Percentiles rank a stretch among this genome's conserved stretches.
These are phyloP conservation scores for Chalaropsis thielavioides DNA, from an alignment of 2,329 filamentous ascomycete species.

Conservation along the genomic window DNA sequence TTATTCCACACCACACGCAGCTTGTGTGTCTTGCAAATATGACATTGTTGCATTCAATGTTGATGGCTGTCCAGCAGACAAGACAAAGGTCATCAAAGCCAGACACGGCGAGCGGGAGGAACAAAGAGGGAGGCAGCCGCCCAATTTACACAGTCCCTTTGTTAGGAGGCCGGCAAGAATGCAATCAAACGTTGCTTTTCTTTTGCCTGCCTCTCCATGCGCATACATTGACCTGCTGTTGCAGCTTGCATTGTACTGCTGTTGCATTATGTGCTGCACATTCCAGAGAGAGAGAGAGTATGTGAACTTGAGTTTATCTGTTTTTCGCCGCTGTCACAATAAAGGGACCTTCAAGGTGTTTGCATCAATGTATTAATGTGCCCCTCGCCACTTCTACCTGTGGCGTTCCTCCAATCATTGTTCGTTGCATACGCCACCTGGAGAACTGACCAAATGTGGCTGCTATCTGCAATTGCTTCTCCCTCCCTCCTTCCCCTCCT, in stretches of 20 bases:
- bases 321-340: too few species aligned
- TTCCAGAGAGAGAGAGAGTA: too few species aligned
- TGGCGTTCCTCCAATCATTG: too few species aligned
- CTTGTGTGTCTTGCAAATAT: too few species aligned
- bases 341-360: too few species aligned
- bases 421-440: not conserved
- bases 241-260: not conserved
- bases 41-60: too few species aligned
- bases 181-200: constrained; percentile 4
- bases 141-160: not conserved
- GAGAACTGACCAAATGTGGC: not conserved
- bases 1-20: too few species aligned
- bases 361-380: not conserved
- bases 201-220: not conserved
- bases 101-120: too few species aligned
- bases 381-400: not conserved
- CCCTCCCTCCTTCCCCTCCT: not conserved
- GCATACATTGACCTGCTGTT: not conserved
- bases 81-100: too few species aligned
- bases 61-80: too few species aligned
- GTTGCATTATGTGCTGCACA: not conserved
- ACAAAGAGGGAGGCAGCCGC: not conserved
- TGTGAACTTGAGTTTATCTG: not conserved
- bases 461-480: not conserved
- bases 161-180: not conserved